A percentile compares a stretch with the other conserved stretches of the same genome.
These are phyloP conservation scores for Zopfochytrium polystomum DNA, from an alignment of 371 early-diverging fungal species.

Conservation along the genomic window DNA sequence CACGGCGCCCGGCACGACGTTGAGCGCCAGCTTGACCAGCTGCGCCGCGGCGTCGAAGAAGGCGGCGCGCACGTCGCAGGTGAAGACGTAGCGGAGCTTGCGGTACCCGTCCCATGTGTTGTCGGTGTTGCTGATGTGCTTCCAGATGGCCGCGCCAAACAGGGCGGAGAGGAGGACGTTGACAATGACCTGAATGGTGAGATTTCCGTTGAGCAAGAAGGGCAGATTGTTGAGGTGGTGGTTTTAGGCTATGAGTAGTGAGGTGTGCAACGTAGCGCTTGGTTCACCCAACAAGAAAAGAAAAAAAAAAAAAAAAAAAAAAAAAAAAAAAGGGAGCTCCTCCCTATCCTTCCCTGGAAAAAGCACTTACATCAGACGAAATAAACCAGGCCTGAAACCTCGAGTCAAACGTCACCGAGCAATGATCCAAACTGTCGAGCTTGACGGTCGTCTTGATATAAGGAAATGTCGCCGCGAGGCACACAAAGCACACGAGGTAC, in stretches of 20 bases:
- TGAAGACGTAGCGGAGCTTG: constrained; percentile 19
- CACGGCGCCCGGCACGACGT: constrained; percentile 1
- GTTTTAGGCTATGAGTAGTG: background rate
- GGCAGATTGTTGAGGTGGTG: background rate
- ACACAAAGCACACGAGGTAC: constrained; percentile 14
- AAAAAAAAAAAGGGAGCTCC: too few relatives aligned
- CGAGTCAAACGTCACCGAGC: constrained; percentile 14
- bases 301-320: background rate
- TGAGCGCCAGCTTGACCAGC: constrained; percentile 23
- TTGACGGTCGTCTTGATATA: constrained; percentile 13
- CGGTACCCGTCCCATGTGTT: constrained; percentile 20
- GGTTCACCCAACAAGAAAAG: background rate
- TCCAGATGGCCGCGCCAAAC: constrained; percentile 19
- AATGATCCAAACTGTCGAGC: constrained; percentile 19
- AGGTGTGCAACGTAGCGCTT: too few relatives aligned
- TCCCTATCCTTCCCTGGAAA: background rate
- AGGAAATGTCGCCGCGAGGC: constrained; percentile 22
- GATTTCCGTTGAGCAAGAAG: background rate
- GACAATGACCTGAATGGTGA: constrained; percentile 17
- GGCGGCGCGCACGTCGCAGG: constrained; percentile 26
- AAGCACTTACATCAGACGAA: constrained; percentile 21
- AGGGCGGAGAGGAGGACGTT: constrained; percentile 25
- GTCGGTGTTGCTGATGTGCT: constrained; percentile 24
- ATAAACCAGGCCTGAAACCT: constrained; percentile 18
- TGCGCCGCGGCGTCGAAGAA: constrained; percentile 27